A percentile compares a stretch with the other conserved stretches of the same genome.
These are phyloP conservation scores for Cylindrotheca closterium DNA, from an alignment of 108 stramenopile genomes.

Conservation along the genomic window DNA sequence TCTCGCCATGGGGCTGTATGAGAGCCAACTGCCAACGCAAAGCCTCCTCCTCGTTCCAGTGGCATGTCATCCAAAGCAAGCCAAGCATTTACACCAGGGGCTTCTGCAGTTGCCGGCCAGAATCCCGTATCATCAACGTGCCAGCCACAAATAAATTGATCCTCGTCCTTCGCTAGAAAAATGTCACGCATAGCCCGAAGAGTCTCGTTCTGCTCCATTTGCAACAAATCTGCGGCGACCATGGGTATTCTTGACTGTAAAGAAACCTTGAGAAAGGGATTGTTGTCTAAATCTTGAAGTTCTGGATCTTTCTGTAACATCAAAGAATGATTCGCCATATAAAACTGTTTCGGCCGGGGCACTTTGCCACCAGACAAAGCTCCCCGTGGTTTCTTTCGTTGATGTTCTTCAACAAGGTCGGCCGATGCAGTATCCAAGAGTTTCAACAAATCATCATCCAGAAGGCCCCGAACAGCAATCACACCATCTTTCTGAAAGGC, in stretches of 20 bases:
- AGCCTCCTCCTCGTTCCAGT: conserved; percentile 49
- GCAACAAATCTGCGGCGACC: conserved; percentile 26
- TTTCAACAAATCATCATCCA: conserved; percentile 25
- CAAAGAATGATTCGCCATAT: conserved; percentile 53
- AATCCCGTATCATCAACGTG: conserved; percentile 84
- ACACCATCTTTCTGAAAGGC: conserved; percentile 57
- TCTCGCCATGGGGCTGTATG: conserved; percentile 64
- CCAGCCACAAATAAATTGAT: conserved; percentile 76
- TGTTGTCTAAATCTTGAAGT: conserved; percentile 13
- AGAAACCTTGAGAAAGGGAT: conserved; percentile 37
- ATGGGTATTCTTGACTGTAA: conserved; percentile 34
- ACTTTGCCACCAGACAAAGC: conserved; percentile 10
- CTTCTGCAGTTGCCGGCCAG: conserved; percentile 71
- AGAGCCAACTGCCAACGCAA: conserved; percentile 75
- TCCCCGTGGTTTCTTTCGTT: conserved; percentile 8
- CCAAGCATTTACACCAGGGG: conserved; percentile 81
- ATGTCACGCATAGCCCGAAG: conserved; percentile 48
- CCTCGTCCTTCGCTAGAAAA: conserved; percentile 74
- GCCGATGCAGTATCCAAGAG: conserved; percentile 30
- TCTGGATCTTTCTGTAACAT: conserved; percentile 43
- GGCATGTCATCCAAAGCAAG: conserved; percentile 82
- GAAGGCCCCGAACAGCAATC: conserved; percentile 56
- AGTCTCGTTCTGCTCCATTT: conserved; percentile 18
- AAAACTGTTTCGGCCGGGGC: conserved; percentile 48
- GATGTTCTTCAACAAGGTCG: conserved; percentile 20